A percentile compares a stretch with the other conserved stretches of the same genome.
These are phyloP conservation scores for Nothophytophthora sp. DNA, from an alignment of 352 stramenopile species.

Conservation along the genomic window DNA sequence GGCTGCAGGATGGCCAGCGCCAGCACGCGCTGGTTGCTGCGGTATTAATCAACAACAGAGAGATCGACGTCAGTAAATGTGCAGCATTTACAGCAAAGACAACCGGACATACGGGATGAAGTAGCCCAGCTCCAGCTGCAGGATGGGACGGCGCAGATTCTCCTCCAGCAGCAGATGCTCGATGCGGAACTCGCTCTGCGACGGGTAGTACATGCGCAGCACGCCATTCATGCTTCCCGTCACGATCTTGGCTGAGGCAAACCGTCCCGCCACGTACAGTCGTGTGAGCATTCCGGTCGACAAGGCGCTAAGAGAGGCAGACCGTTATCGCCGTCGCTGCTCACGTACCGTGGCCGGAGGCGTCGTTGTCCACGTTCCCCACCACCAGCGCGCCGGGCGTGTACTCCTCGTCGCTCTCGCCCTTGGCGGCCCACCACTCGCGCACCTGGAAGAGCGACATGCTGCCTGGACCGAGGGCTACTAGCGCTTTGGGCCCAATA, in stretches of 20 bases:
- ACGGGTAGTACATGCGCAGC: conserved; percentile 85
- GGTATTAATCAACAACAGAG: background rate
- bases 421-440: conserved; percentile 87
- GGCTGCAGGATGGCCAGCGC: conserved; percentile 90
- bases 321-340: background rate
- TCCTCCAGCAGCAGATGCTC: conserved; percentile 90
- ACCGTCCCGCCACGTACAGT: background rate
- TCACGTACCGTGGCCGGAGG: conserved; percentile 42
- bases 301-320: background rate
- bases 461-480: background rate
- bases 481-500: background rate
- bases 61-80: conserved; percentile 3
- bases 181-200: conserved; percentile 82
- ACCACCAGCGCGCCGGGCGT: conserved; percentile 70
- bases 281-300: background rate
- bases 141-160: conserved; percentile 80
- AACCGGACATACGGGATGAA: conserved; percentile 72
- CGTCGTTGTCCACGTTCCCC: conserved; percentile 89
- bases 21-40: conserved; percentile 54
- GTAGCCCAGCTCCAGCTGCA: conserved; percentile 84
- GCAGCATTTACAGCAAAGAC: background rate
- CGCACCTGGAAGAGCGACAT: conserved; percentile 93
- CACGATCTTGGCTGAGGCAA: conserved; percentile 91
- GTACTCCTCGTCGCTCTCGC: conserved; percentile 80
- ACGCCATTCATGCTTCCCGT: conserved; percentile 86